A percentile compares a stretch with the other conserved stretches of the same genome.
Evolutionary conservation across 2,329 filamentous ascomycete species (phyloP).

Genomic region (Taxawa tesnikishii): DNA sequence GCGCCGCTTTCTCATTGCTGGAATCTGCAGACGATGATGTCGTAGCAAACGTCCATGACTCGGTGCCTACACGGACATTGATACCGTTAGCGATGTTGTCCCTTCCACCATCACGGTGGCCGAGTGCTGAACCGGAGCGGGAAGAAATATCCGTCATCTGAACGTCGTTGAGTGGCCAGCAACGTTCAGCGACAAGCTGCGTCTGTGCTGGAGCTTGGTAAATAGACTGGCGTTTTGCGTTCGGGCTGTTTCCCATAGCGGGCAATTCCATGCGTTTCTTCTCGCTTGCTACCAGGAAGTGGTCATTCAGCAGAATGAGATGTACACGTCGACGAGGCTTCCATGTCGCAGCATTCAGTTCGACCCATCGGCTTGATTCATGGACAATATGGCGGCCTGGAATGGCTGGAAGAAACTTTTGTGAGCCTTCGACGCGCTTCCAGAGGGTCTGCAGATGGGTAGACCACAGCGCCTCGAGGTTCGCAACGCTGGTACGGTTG

Average conservation of each 20-base stretch:
- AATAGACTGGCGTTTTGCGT: conserved; percentile 17
- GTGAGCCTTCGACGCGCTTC: conserved; percentile 94
- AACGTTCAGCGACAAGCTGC: conserved; percentile 85
- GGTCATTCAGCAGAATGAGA: conserved; percentile 87
- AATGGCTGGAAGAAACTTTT: conserved; percentile 87
- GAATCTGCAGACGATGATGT: conserved; percentile 54
- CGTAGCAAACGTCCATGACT: conserved; percentile 89
- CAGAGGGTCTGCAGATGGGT: conserved; percentile 68
- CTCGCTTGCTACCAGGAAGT: conserved; percentile 84
- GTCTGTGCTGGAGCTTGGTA: conserved; percentile 27
- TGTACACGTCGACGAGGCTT: conserved; percentile 83
- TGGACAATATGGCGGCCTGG: conserved; percentile 88
- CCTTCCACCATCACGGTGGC: conserved; percentile 21
- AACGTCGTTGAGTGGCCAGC: conserved; percentile 87
- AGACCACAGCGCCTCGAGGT: conserved; percentile 56
- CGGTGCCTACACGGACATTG: conserved; percentile 77
- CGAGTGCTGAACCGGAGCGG: conserved; percentile 10
- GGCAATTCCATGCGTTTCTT: conserved; percentile 66
- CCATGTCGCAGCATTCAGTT: conserved; percentile 95
- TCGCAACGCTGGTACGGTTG: conserved; percentile 81
- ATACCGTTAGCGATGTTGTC: conserved; percentile 62
- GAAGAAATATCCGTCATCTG: conserved; percentile 78
- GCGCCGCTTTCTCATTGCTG: conserved; percentile 61
- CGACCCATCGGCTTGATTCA: conserved; percentile 88
- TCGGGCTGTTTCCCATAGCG: conserved; percentile 10